phyloP scores from a whole-genome alignment of 305 asterid genomes.

The Fraxinus latifolia region DNA sequence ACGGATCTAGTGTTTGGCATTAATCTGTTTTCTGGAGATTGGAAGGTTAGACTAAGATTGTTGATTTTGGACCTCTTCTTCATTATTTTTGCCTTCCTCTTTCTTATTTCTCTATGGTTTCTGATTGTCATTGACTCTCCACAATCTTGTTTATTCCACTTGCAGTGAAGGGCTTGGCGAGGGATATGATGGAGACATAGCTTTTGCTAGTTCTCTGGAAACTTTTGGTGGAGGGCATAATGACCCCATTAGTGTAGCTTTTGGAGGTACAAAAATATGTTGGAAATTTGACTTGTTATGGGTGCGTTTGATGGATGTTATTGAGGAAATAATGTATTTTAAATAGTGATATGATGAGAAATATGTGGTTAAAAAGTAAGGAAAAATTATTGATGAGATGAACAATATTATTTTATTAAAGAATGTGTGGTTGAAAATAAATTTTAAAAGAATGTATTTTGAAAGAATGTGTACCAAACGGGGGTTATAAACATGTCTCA shows the following conservation, averaged over 20 bases:
- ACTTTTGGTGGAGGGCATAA: slow-evolving; percentile 98
- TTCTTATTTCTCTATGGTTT: slow-evolving; percentile 6
- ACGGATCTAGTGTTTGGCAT: slow-evolving; percentile 5
- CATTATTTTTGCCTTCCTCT: neutral
- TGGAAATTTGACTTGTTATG: slow-evolving; percentile 13
- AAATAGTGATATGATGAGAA: too few species aligned
- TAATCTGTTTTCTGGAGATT: slow-evolving; percentile 11
- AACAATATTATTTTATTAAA: too few species aligned
- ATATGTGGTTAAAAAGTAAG: too few species aligned
- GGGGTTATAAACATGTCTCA: neutral
- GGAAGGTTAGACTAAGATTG: slow-evolving; percentile 7
- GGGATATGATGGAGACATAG: slow-evolving; percentile 97
- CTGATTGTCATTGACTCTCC: slow-evolving; percentile 2
- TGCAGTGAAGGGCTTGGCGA: slow-evolving; percentile 98
- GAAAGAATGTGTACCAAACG: too few species aligned
- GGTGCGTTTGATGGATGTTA: too few species aligned
- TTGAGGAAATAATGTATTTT: too few species aligned
- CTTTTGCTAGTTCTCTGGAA: slow-evolving; percentile 91
- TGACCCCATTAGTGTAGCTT: slow-evolving; percentile 98
- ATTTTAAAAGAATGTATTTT: too few species aligned
- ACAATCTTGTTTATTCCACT: slow-evolving; percentile 22
- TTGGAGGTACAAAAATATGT: slow-evolving; percentile 63
- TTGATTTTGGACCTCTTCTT: slow-evolving; percentile 14
- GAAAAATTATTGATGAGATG: too few species aligned
- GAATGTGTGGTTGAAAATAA: too few species aligned